Conservation (phyloP, 306 rosid genomes). For the Rosa lucieae region DNA sequence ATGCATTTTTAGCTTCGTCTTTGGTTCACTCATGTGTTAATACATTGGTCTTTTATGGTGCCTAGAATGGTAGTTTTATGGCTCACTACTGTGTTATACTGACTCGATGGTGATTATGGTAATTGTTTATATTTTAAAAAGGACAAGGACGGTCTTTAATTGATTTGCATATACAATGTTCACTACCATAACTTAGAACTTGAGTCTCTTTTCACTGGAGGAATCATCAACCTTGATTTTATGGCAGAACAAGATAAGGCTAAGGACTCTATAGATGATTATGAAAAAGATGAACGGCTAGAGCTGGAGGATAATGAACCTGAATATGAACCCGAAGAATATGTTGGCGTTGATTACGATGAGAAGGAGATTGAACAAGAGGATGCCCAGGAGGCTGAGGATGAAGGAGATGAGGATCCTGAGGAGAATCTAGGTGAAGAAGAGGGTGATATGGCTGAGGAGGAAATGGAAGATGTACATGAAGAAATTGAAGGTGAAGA, state of each 20-base stretch:
- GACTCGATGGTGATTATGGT: background rate
- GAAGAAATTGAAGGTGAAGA: slow-evolving; percentile 82
- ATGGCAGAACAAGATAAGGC: slow-evolving; percentile 86
- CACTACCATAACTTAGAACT: slow-evolving; percentile 27
- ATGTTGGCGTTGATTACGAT: slow-evolving; percentile 86
- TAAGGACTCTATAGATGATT: slow-evolving; percentile 75
- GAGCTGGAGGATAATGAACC: slow-evolving; percentile 98
- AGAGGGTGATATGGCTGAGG: slow-evolving; percentile 75
- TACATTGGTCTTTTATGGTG: background rate
- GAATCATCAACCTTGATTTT: slow-evolving; percentile 35
- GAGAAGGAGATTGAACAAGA: slow-evolving; percentile 91
- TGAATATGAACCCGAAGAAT: slow-evolving; percentile 86
- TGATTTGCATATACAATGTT: slow-evolving; percentile 13
- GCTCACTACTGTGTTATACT: background rate
- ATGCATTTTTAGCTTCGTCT: background rate
- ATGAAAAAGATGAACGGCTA: slow-evolving; percentile 81
- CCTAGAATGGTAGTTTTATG: background rate
- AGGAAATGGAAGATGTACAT: slow-evolving; percentile 72
- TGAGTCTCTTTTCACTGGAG: slow-evolving; percentile 35
- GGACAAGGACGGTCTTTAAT: slow-evolving; percentile 23
- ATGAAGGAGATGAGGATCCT: slow-evolving; percentile 69
- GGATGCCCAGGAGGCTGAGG: slow-evolving; percentile 65
- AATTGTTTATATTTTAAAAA: background rate
- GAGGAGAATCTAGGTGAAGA: slow-evolving; percentile 73
- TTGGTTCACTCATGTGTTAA: slow-evolving; percentile 7